phyloP scores from a whole-genome alignment of 129 eudicot genomes.

The Lactuca saligna region DNA sequence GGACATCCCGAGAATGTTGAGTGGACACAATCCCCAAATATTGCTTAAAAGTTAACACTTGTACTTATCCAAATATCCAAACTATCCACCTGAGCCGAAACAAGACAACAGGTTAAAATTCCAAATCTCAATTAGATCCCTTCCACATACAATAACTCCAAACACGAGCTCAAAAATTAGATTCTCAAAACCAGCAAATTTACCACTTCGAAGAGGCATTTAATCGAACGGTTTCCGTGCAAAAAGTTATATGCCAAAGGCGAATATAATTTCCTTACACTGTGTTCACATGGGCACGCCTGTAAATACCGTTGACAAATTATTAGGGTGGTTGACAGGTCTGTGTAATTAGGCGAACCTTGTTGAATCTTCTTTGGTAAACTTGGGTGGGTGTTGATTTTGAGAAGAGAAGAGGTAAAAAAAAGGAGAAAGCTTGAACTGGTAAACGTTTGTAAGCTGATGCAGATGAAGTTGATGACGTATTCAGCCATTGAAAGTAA shows the following conservation, averaged over 20 bases:
- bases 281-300: slow-evolving; percentile 27
- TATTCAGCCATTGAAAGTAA: slow-evolving; percentile 16
- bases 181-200: slow-evolving; percentile 20
- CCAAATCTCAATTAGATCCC: slow-evolving; percentile 21
- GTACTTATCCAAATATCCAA: slow-evolving; percentile 23
- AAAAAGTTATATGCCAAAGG: neutral
- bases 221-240: slow-evolving; percentile 27
- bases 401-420: slow-evolving; percentile 17
- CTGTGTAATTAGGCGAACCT: slow-evolving; percentile 14
- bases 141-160: slow-evolving; percentile 16
- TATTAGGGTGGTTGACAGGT: slow-evolving; percentile 34
- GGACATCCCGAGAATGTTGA: slow-evolving; percentile 35
- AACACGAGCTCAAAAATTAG: neutral
- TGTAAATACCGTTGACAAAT: slow-evolving; percentile 22
- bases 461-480: slow-evolving; percentile 27
- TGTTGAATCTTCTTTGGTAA: slow-evolving; percentile 24
- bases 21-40: slow-evolving; percentile 22
- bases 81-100: slow-evolving; percentile 28
- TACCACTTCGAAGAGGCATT: slow-evolving; percentile 28
- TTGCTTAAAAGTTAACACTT: slow-evolving; percentile 22
- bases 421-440: slow-evolving; percentile 21
- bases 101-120: slow-evolving; percentile 13
- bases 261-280: neutral
- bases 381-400: slow-evolving; percentile 20
- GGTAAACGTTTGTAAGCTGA: slow-evolving; percentile 31